Base-by-base conservation (phyloP, 164 flowering plant genomes). In the Nymphaea colorata region DNA sequence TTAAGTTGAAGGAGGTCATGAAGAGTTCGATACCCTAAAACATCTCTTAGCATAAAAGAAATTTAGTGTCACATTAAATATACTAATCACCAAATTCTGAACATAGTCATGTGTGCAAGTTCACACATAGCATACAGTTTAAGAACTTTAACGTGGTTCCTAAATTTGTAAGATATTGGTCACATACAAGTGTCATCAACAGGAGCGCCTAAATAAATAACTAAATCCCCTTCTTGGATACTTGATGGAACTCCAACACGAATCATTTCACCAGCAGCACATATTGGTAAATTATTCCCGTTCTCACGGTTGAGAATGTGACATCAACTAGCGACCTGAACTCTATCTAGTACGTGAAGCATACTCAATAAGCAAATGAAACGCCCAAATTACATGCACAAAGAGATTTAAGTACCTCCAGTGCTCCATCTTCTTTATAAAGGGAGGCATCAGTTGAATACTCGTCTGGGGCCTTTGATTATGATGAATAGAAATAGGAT, bases 401-500 rank as follows among this genome's bases (percentile, higher is more conserved):
- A 6, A 51, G 51, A 47, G 41, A 57, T 36, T 41, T 6, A 41
- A 63, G 61, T 85, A 92, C 98, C 97, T 89, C 87, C 68, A 95
- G 75, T 6, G 95, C 83, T 60, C 97, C 98, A 81, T 95, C 98
- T 80, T 86, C 95, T n/a, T 67, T 75, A 61, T 90, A 95, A 18
- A 76, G 77, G 63, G 96, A 80, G 71, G 76, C 67, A 67, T 76
- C 84, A 57, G 74, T 62, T 67, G 75, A 77, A 47, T 43, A 63
- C 25, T 18, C 70, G 61, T 76, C 73, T 64, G 61, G 81, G 43
- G 80, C 86, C 43, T 82, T 18, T 44, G 57, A 64, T 25, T 75
- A 71, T 83, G 79, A 70, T 79, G 72, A 62, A 72, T 44, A 60
- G 70, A 41, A 66, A 86, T 59, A 53, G 99, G 97, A 74, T 82